Evolutionary conservation across 192 early-diverging fungal species (phyloP).

Genomic region (Obelidium mucronatum): DNA sequence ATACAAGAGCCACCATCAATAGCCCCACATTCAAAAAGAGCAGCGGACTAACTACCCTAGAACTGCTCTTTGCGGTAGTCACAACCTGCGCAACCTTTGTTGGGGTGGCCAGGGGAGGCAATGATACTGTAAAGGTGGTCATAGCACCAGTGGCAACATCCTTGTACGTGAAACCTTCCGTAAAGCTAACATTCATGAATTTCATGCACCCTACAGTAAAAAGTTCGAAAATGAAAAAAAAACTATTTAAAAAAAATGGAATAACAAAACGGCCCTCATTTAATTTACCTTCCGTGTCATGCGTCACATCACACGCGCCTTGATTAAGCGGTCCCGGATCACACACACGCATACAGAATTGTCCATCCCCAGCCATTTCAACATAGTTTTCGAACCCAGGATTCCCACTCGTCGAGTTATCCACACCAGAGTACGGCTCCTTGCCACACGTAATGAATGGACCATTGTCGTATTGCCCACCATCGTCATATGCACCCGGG

Average conservation of each 20-base stretch:
- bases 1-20: too few species aligned
- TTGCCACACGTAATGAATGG: constrained; percentile 37
- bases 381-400: constrained; percentile 35
- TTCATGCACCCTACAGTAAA: constrained; percentile 22
- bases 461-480: constrained; percentile 44
- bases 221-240: too few species aligned
- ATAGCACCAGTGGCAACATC: background rate
- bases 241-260: too few species aligned
- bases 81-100: too few species aligned
- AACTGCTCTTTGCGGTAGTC: too few species aligned
- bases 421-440: constrained; percentile 46
- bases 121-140: background rate
- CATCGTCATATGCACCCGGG: constrained; percentile 34
- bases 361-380: constrained; percentile 46
- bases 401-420: constrained; percentile 4
- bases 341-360: constrained; percentile 48
- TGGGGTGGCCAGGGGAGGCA: background rate
- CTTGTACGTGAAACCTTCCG: constrained; percentile 1
- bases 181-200: constrained; percentile 5
- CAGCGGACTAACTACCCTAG: too few species aligned
- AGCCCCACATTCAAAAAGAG: too few species aligned
- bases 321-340: constrained; percentile 1
- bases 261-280: too few species aligned
- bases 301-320: constrained; percentile 40
- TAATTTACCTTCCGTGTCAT: constrained; percentile 17